These are phyloP conservation scores for Aspergillus intermedius DNA, from an alignment of 2,329 filamentous ascomycete genomes.

Conservation along the genomic window DNA sequence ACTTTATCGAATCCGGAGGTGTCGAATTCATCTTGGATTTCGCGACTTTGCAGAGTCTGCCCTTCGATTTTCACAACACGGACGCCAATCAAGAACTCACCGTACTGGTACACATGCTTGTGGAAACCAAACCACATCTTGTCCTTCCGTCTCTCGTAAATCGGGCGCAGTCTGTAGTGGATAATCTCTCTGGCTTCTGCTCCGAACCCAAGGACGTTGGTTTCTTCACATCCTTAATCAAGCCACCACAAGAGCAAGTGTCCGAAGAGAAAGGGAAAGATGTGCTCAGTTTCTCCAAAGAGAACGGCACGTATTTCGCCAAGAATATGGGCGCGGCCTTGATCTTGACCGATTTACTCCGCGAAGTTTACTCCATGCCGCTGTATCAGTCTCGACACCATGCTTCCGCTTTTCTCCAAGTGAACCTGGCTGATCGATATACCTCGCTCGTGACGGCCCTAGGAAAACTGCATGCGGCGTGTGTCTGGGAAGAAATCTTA, in stretches of 20 bases:
- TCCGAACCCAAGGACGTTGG: slow-evolving; percentile 46
- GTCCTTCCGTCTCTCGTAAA: slow-evolving; percentile 74
- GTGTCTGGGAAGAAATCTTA: slow-evolving; percentile 77
- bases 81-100: slow-evolving; percentile 64
- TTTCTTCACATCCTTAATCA: slow-evolving; percentile 65
- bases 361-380: slow-evolving; percentile 62
- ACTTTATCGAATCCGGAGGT: slow-evolving; percentile 72
- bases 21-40: slow-evolving; percentile 80
- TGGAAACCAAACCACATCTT: slow-evolving; percentile 73
- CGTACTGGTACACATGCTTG: slow-evolving; percentile 67
- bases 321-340: slow-evolving; percentile 74
- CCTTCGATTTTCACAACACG: slow-evolving; percentile 63
- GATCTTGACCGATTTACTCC: slow-evolving; percentile 67
- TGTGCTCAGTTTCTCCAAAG: slow-evolving; percentile 32
- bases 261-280: slow-evolving; percentile 13
- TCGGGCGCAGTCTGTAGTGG: slow-evolving; percentile 63
- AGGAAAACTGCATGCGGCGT: slow-evolving; percentile 69
- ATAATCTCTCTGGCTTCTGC: slow-evolving; percentile 62
- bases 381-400: slow-evolving; percentile 58
- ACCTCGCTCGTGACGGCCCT: slow-evolving; percentile 65
- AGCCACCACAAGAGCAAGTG: slow-evolving; percentile 15
- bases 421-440: slow-evolving; percentile 84
- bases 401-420: slow-evolving; percentile 60
- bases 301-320: slow-evolving; percentile 66
- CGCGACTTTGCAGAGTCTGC: slow-evolving; percentile 71